Percentiles rank a stretch among this genome's conserved stretches.
Evolutionary conservation across 441 rosid species (phyloP).

Genomic region (Pelargonium australe): DNA sequence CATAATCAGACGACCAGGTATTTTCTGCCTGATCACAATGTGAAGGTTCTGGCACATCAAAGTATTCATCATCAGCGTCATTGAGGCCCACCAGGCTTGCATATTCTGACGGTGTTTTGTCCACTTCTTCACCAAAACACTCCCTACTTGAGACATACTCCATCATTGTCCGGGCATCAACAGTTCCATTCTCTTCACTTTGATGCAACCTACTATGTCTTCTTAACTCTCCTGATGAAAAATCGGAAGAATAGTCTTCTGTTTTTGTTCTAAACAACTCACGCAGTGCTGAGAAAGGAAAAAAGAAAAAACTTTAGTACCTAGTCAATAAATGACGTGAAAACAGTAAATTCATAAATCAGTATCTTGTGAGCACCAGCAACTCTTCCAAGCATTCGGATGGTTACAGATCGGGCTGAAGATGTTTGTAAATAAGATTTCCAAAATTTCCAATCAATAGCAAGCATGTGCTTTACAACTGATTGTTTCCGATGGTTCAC

Average conservation of each 20-base stretch:
- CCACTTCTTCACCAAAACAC: slow-evolving; percentile 46
- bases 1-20: slow-evolving; percentile 69
- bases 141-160: slow-evolving; percentile 40
- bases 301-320: neutral
- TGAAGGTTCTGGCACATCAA: slow-evolving; percentile 86
- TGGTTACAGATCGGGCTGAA: slow-evolving; percentile 71
- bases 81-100: slow-evolving; percentile 75
- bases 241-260: slow-evolving; percentile 51
- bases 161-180: slow-evolving; percentile 28
- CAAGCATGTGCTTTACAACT: slow-evolving; percentile 93
- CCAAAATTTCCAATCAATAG: slow-evolving; percentile 95
- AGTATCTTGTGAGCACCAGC: slow-evolving; percentile 49
- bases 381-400: slow-evolving; percentile 82
- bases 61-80: slow-evolving; percentile 83
- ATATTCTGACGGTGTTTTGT: slow-evolving; percentile 59
- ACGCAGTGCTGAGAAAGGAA: slow-evolving; percentile 56
- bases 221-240: slow-evolving; percentile 68
- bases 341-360: slow-evolving; percentile 9
- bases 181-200: slow-evolving; percentile 25
- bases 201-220: slow-evolving; percentile 40
- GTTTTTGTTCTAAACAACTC: slow-evolving; percentile 70
- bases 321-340: neutral
- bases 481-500: slow-evolving; percentile 64
- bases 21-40: slow-evolving; percentile 53
- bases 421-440: slow-evolving; percentile 62